Percentiles rank a stretch among this genome's conserved stretches.
These are phyloP conservation scores for Dactylorhiza incarnata DNA, from an alignment of 106 monocot genomes.

Conservation along the genomic window DNA sequence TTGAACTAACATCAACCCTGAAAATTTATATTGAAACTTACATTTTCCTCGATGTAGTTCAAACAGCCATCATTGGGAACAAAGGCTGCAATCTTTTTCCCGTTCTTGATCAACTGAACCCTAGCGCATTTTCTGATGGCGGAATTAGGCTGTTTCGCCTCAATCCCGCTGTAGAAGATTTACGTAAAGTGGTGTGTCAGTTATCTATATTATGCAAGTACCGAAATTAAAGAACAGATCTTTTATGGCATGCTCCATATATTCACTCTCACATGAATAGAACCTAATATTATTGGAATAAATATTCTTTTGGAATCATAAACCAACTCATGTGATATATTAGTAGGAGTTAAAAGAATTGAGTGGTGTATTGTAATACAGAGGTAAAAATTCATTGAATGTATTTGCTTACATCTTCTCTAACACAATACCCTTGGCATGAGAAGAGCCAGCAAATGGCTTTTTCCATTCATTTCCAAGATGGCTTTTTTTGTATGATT, in stretches of 20 bases:
- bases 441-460: constrained; percentile 60
- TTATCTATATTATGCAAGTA: background rate
- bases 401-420: constrained; percentile 37
- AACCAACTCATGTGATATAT: no score
- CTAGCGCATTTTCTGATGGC: constrained; percentile 19
- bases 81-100: constrained; percentile 22
- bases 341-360: no score
- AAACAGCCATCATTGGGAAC: constrained; percentile 21
- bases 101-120: constrained; percentile 23
- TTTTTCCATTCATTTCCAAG: constrained; percentile 74
- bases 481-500: constrained; percentile 61
- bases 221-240: background rate
- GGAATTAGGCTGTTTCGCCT: constrained; percentile 19
- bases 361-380: no score
- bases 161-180: constrained; percentile 10
- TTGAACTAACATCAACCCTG: no score
- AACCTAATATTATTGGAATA: no score
- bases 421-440: constrained; percentile 57
- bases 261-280: no score
- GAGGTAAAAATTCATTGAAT: no score
- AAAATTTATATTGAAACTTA: background rate
- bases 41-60: constrained; percentile 24
- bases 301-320: no score
- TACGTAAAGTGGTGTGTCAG: background rate
- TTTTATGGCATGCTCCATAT: no score